These are phyloP conservation scores for Phalaenopsis hybrid DNA, from an alignment of 116 monocot genomes.

Conservation along the genomic window DNA sequence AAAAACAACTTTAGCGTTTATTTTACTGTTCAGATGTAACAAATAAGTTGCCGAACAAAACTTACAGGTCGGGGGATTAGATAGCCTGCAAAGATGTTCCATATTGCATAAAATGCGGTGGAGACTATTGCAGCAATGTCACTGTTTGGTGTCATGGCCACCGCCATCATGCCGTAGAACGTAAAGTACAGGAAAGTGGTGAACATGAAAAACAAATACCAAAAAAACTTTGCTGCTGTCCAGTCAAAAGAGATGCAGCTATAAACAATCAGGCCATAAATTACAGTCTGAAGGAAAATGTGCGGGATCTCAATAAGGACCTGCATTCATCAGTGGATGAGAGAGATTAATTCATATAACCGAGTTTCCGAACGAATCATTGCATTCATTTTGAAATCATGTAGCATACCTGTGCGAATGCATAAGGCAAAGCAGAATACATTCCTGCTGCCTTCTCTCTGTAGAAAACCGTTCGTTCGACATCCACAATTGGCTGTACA, in stretches of 20 bases:
- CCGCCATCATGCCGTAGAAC: constrained; percentile 93
- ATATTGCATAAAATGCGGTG: constrained; percentile 64
- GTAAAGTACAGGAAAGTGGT: constrained; percentile 93
- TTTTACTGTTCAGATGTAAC: not conserved
- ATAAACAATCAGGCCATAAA: constrained; percentile 72
- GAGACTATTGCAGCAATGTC: constrained; percentile 76
- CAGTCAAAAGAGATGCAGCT: constrained; percentile 71
- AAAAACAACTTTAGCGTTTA: not conserved
- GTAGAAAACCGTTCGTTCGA: constrained; percentile 84
- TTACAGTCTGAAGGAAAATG: constrained; percentile 54
- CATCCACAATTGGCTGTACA: constrained; percentile 65
- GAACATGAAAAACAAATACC: constrained; percentile 90
- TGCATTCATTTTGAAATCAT: not conserved
- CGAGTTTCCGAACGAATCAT: not conserved
- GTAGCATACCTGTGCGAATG: constrained; percentile 57
- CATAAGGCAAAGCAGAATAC: constrained; percentile 36
- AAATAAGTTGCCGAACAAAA: constrained; percentile 1
- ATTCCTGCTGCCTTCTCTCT: constrained; percentile 40
- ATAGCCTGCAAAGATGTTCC: constrained; percentile 87
- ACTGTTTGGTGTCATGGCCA: constrained; percentile 78
- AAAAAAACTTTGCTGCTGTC: constrained; percentile 70
- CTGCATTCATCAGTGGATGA: constrained; percentile 20
- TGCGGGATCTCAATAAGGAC: constrained; percentile 82
- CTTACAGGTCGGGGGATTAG: constrained; percentile 68
- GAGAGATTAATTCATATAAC: not conserved